Base-by-base conservation (phyloP, 2,329 filamentous ascomycete genomes). In the Chrysoporthe deuterocubensis region DNA sequence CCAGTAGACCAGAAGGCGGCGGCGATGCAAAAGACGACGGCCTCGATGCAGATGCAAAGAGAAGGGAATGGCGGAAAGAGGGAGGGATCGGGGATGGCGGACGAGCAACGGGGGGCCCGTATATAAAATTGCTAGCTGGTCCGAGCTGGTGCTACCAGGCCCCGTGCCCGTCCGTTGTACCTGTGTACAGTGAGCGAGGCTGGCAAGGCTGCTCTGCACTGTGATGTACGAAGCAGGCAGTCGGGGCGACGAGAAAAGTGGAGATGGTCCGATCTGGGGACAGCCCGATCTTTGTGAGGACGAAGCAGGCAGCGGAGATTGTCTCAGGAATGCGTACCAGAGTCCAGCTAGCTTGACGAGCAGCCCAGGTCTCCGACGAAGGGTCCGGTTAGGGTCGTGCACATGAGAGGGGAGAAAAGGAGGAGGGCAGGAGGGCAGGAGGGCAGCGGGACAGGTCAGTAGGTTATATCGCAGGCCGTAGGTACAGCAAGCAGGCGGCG, bases 1-100 rank as follows among this genome's bases (percentile, higher is more conserved):
- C 68, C 52, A 68, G 61, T 69, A 70, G 68, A 68, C 68, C 68
- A 43, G 44, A 66, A 61, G 66, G 66, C 66, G 68, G 68, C 64
- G 64, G 58, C 64, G 58, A 60, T 54, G 52, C 54, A 52, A 54
- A 60, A 64, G 59, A 43, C 54, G 48, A 43, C 52, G 32, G 44
- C 46, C 68, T 67, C 68, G 63, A 68, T 70, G 68, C 68, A 68
- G 48, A 66, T 68, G 68, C 68, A 70, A 70, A 64, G 68, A 69
- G 68, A 67, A 58, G 37, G 44, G 58, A 44, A 56, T 68, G 68
- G 16, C 63, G 63, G 56, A 67, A 66, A 61, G 32, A 26, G 14
- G 54, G 44, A 65, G 58, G 54, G 52, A 62, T 54, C 37, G 43
- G 60, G 66, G 58, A 60, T 61, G 58, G 48, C 65, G 58, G 54